These are phyloP conservation scores for Aspergillus ochraceus DNA, from an alignment of 2,329 filamentous ascomycete species.

Conservation along the genomic window DNA sequence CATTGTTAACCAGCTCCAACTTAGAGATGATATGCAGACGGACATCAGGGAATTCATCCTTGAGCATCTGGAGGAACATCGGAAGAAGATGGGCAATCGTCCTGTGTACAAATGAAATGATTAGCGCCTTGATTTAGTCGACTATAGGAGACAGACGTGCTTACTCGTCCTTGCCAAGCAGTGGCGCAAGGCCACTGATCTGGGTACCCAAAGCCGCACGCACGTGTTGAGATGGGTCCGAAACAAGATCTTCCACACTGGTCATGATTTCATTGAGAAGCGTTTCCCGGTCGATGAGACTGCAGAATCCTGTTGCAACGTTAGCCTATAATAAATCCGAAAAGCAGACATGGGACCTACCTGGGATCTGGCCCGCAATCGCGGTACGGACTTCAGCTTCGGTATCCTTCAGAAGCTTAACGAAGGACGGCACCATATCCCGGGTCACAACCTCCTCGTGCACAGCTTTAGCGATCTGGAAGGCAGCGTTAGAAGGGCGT, in stretches of 20 bases:
- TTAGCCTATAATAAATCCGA: constrained; percentile 20
- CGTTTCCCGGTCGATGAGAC: constrained; percentile 79
- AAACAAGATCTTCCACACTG: constrained; percentile 92
- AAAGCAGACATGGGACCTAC: constrained; percentile 40
- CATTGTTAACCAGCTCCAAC: constrained; percentile 95
- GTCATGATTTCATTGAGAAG: constrained; percentile 96
- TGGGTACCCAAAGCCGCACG: constrained; percentile 92
- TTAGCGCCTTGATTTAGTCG: constrained; percentile 4
- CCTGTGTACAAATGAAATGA: constrained; percentile 48
- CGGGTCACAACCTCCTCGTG: constrained; percentile 93
- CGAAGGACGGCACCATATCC: constrained; percentile 93
- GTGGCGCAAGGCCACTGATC: constrained; percentile 93
- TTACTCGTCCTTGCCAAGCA: constrained; percentile 96
- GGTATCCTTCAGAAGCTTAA: constrained; percentile 95
- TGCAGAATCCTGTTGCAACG: constrained; percentile 72
- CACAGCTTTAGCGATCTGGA: constrained; percentile 92
- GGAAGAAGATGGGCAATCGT: constrained; percentile 95
- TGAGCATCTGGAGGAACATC: constrained; percentile 99
- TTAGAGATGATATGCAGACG: constrained; percentile 99
- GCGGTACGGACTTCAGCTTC: constrained; percentile 97
- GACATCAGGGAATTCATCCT: constrained; percentile 98
- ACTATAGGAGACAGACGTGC: constrained; percentile 31
- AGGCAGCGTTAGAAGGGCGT: constrained; percentile 15
- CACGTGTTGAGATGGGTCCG: constrained; percentile 94
- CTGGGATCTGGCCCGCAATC: constrained; percentile 93